Evolutionary conservation across 345 rosid genomes (phyloP), one percentile per base, ranked within the genome.

Genomic region (Reutealis trisperma): DNA sequence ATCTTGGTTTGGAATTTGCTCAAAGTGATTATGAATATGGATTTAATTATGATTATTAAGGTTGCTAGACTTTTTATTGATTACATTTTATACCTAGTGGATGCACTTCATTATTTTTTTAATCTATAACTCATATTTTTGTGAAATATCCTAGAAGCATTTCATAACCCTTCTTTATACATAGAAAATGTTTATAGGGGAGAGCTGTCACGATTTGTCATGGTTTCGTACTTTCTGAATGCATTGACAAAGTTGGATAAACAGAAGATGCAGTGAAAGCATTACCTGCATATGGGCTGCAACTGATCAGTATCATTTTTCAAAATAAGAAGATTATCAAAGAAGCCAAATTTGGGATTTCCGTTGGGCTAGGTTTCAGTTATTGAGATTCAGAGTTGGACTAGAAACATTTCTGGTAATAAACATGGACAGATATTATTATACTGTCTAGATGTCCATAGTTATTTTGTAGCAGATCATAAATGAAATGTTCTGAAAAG

Each of bases 231-330:
- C 90, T 96, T 70, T 86, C 92, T 44, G 92, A 93, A 82, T 96
- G 99, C 73, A 73, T 87, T 62, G 88, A 93, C 72, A 93, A 86
- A 86, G 86, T 89, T 83, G 94, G 94, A 72, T 76, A 89, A 64
- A 86, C 96, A 73, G 99, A 96, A 87, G 97, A 90, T 83, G 88
- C 90, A 72, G 81, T 79, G 73, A 96, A 86, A 88, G 93, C 93
- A 63, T 80, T 96, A 84, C 87, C 92, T 74, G 84, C 88, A 70
- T 81, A 83, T 65, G 99, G 99, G 63, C 85, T 96, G 76, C 84
- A 78, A 91, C 97, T 64, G 81, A 84, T 77, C 82, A 44, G 69
- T 91, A 85, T 81, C 74, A 75, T 30, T 90, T 91, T 79, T 84
- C 89, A 58, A 86, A 80, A 78, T 77, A 78, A 73, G 88, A 89